Evolutionary conservation across 1,284 basidiomycete genomes (phyloP).

Genomic region (Heliocybe sulcata): DNA sequence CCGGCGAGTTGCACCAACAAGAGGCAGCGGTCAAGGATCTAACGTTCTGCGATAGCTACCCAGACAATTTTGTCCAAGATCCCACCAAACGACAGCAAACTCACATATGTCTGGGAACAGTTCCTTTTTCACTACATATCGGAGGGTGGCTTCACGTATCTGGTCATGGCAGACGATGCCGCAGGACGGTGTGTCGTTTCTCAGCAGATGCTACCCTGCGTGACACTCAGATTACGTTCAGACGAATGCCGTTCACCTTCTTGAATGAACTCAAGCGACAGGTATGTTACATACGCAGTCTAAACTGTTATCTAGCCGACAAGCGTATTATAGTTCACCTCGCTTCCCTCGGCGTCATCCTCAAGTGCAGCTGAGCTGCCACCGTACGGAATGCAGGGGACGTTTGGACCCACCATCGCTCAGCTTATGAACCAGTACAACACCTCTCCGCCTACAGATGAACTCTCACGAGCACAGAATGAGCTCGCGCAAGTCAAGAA

Average conservation of each 20-base stretch:
- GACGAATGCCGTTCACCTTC: slow-evolving; percentile 93
- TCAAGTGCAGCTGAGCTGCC: slow-evolving; percentile 43
- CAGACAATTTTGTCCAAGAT: slow-evolving; percentile 93
- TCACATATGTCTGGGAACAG: slow-evolving; percentile 95
- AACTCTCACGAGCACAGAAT: slow-evolving; percentile 82
- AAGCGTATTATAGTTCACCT: slow-evolving; percentile 45
- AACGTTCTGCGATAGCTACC: slow-evolving; percentile 46
- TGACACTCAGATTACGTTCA: slow-evolving; percentile 19
- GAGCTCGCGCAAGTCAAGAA: slow-evolving; percentile 94
- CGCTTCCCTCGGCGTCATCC: slow-evolving; percentile 41
- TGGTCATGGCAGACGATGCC: slow-evolving; percentile 91
- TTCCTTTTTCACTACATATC: slow-evolving; percentile 96
- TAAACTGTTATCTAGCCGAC: slow-evolving; percentile 7
- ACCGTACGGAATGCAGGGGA: slow-evolving; percentile 60
- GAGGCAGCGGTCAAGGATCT: slow-evolving; percentile 3
- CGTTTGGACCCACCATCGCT: slow-evolving; percentile 59
- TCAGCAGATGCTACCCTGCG: neutral
- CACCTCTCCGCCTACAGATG: slow-evolving; percentile 85
- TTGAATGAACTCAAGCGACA: slow-evolving; percentile 80
- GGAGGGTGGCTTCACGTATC: slow-evolving; percentile 79
- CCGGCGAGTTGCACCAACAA: slow-evolving; percentile 40
- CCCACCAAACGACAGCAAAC: slow-evolving; percentile 88
- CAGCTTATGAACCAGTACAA: slow-evolving; percentile 84
- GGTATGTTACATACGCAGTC: slow-evolving; percentile 25
- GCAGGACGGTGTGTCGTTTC: slow-evolving; percentile 62